These are phyloP conservation scores for Solidago caesia DNA, from an alignment of 129 eudicot genomes.

Conservation along the genomic window DNA sequence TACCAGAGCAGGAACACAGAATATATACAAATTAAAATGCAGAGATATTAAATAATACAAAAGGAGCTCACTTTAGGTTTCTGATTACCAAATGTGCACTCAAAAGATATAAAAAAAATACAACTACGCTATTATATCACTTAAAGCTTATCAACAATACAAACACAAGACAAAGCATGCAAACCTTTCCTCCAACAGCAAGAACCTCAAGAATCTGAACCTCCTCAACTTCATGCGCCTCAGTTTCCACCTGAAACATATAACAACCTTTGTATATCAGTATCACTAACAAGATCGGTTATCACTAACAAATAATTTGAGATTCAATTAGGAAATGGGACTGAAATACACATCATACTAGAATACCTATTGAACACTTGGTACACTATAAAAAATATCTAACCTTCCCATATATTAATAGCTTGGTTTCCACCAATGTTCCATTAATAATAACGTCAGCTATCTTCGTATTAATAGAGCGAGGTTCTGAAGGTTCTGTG, in stretches of 20 bases:
- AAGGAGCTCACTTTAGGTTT: too few species aligned
- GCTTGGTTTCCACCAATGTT: slow-evolving; percentile 65
- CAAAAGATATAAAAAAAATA: not conserved
- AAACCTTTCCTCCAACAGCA: slow-evolving; percentile 95
- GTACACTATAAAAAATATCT: slow-evolving; percentile 18
- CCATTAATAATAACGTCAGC: slow-evolving; percentile 88
- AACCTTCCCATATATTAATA: slow-evolving; percentile 80
- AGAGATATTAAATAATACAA: too few species aligned
- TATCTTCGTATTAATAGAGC: slow-evolving; percentile 39
- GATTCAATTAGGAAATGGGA: not conserved
- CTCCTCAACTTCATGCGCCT: slow-evolving; percentile 50
- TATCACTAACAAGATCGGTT: not conserved
- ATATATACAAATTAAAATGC: too few species aligned
- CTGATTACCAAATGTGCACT: too few species aligned
- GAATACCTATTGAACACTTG: slow-evolving; percentile 13
- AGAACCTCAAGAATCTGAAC: slow-evolving; percentile 69
- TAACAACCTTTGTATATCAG: slow-evolving; percentile 20
- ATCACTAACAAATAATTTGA: not conserved
- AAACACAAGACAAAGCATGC: slow-evolving; percentile 20
- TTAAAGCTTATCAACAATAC: not conserved
- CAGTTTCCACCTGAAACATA: slow-evolving; percentile 52
- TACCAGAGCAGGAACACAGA: too few species aligned
- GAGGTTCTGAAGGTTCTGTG: slow-evolving; percentile 42
- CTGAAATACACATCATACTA: slow-evolving; percentile 9
- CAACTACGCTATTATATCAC: not conserved